Evolutionary conservation across 345 rosid genomes (phyloP).

Genomic region (Eucalyptus grandis): DNA sequence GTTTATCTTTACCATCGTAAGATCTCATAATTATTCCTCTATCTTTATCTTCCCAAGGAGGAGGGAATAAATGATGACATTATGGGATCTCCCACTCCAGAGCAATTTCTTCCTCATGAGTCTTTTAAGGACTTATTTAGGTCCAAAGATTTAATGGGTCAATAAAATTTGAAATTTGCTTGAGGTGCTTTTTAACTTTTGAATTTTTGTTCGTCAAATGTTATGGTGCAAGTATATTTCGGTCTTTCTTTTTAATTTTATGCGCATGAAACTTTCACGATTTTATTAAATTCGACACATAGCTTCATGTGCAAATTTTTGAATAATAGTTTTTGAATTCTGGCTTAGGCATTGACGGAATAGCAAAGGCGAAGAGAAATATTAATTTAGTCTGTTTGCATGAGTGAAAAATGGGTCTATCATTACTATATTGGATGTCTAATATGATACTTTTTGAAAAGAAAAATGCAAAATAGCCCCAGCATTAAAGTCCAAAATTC

Average conservation of each 20-base stretch:
- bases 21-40: accelerated
- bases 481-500: neutral
- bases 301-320: neutral
- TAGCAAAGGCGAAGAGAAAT: neutral
- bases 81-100: accelerated
- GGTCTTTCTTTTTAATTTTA: neutral
- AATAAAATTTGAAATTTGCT: no score
- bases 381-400: neutral
- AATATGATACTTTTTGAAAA: neutral
- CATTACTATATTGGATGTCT: neutral
- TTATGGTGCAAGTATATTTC: neutral
- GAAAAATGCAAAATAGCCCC: neutral
- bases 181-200: neutral
- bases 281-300: neutral
- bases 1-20: accelerated
- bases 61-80: accelerated
- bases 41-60: no score
- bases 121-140: accelerated
- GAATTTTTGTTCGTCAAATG: neutral
- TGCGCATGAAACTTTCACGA: neutral
- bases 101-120: no score
- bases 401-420: neutral
- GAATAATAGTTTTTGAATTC: neutral
- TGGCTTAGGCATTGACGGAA: neutral
- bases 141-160: accelerated